Conservation (phyloP, 176 grass and related monocot species). For the Oryza meridionalis region DNA sequence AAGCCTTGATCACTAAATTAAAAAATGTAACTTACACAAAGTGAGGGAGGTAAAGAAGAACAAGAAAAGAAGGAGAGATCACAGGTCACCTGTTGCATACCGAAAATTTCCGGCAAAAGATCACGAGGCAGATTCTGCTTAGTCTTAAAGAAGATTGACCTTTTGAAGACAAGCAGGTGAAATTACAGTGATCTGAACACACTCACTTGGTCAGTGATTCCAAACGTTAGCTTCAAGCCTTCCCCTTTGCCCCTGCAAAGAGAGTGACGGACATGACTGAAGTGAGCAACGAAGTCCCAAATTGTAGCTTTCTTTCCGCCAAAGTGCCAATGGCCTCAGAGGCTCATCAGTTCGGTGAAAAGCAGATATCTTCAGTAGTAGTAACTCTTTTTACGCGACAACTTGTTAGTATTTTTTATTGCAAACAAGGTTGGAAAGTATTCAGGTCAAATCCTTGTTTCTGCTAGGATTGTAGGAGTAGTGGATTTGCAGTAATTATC, state of each 20-base stretch:
- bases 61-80: background rate
- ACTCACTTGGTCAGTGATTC: conserved; percentile 43
- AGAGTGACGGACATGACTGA: conserved; percentile 31
- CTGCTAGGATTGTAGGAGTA: background rate
- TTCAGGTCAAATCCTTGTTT: background rate
- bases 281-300: conserved; percentile 16
- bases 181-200: conserved; percentile 56
- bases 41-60: background rate
- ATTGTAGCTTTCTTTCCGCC: conserved; percentile 34
- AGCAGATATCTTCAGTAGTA: background rate
- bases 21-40: background rate
- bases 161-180: background rate
- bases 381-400: background rate
- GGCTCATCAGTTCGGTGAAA: background rate
- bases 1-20: background rate
- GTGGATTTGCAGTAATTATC: background rate
- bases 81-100: background rate
- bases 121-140: conserved; percentile 3
- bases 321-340: conserved; percentile 26
- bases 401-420: background rate
- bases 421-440: background rate
- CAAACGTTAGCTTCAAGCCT: conserved; percentile 45
- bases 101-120: conserved; percentile 11
- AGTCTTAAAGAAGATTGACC: conserved; percentile 1
- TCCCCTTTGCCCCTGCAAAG: background rate